Base-by-base conservation (phyloP, 805 yeast species). In the Wickerhamiella parazyma region DNA sequence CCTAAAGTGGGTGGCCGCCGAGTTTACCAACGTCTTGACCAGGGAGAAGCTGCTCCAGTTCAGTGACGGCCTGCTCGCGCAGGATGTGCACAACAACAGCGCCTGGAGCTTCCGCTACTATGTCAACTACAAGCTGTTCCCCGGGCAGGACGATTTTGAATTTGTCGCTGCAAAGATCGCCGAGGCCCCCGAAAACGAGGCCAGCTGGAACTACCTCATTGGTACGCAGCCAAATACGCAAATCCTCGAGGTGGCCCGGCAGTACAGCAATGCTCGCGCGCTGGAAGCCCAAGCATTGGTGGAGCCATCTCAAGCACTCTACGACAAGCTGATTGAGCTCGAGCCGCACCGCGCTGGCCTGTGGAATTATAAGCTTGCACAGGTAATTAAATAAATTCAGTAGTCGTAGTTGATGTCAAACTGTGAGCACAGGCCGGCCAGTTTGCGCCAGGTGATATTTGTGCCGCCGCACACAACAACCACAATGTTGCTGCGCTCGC, bases 41-140 rank as follows among this genome's bases (percentile, higher is more conserved):
- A n/a, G 8, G 21, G 54, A 56, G 0, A 57, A 61, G 29, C 94
- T 85, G 55, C 49, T 76, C 12, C 55, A 54, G 5, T 80, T 73
- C 55, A 69, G 74, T 0, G 66, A 70, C 4, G 45, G 49, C 18
- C 62, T 72, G 52, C 59, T 89, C 3, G 59, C 60, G 2, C 55
- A 63, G 7, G 98, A 91, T 59, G 73, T 83, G 7, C 67, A 85
- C 52, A 91, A 91, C 63, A 91, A 91, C 60, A 80, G 94, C 41
- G 95, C 93, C 1, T 91, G 98, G 98, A 73, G 77, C 47, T 93
- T 83, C 61, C 69, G 96, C 43, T 81, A 67, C 63, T 83, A 78
- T 51, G 60, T 80, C 9, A 52, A 68, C 26, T 48, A 55, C 36
- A 46, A 51, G 1, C 14, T 11, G 6, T 51, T 52, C 4, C 49